phyloP scores from a whole-genome alignment of 345 rosid genomes.

The Sisymbrium irio region DNA sequence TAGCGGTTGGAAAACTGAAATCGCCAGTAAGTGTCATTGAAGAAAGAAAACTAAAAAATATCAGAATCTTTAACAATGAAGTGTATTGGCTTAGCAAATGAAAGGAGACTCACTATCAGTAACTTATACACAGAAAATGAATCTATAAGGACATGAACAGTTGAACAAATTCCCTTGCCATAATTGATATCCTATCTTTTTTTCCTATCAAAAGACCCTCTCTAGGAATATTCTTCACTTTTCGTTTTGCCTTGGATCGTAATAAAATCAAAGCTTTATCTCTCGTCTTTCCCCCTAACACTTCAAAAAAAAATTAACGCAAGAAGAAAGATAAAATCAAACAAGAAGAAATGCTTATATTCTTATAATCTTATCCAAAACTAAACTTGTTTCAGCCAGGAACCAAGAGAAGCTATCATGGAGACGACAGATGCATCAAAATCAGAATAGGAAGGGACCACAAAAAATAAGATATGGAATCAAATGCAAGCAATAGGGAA shows the following conservation, averaged over 20 bases:
- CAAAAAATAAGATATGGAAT: slow-evolving; percentile 27
- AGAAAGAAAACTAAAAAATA: background rate
- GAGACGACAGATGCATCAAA: slow-evolving; percentile 22
- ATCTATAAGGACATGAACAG: background rate
- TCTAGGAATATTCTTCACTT: slow-evolving; percentile 25
- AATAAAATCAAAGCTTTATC: background rate
- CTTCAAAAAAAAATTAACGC: background rate
- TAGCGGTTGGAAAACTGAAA: slow-evolving; percentile 27
- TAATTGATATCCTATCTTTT: slow-evolving; percentile 7
- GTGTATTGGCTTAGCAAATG: slow-evolving; percentile 13
- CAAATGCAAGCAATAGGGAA: slow-evolving; percentile 26
- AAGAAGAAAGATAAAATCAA: slow-evolving; percentile 4
- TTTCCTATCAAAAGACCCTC: background rate
- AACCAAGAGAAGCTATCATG: slow-evolving; percentile 9
- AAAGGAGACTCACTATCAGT: slow-evolving; percentile 19
- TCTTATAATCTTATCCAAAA: slow-evolving; percentile 25
- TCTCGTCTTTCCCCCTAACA: background rate
- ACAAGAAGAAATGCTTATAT: background rate
- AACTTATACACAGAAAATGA: slow-evolving; percentile 19
- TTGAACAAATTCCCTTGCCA: background rate
- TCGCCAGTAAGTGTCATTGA: slow-evolving; percentile 23
- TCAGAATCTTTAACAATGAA: background rate
- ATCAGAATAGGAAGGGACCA: slow-evolving; percentile 24
- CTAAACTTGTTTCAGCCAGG: slow-evolving; percentile 14
- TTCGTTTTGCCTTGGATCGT: slow-evolving; percentile 8